Base-by-base conservation (phyloP, 2,329 filamentous ascomycete genomes). In the Talaromyces rugulosus region DNA sequence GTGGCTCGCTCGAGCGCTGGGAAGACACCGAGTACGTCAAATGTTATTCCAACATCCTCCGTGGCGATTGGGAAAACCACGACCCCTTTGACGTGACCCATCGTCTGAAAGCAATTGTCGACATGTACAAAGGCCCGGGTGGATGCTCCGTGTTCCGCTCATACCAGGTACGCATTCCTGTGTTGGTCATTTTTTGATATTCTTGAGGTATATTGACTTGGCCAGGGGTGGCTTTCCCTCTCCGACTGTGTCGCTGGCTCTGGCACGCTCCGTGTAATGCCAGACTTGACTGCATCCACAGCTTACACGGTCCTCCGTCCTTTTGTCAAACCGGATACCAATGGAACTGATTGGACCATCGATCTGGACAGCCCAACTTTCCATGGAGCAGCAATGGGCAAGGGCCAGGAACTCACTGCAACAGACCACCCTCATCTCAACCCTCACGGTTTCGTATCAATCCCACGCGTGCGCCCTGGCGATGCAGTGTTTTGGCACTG, bases 181-280 rank as follows among this genome's bases (percentile, higher is more conserved):
- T 28, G 18, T 16, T 44, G 30, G 18, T 11, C 5, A 55, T 33
- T n/a, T 33, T 12, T n/a, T 8, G n/a, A 55, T 23, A 16, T 51
- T 51, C 27, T 27, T 28, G 44, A 27, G 44, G 27, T 2, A 5
- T 28, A 23, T 51, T 51, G 18, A 51, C 18, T 51, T 5, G 79
- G 75, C 64, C 76, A 79, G 64, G 78, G 77, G 36, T 80, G 77
- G 78, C 80, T 77, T 3, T 78, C 76, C 2, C 68, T 79, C 18
- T 79, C 76, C 0, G 67, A 66, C 5, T 71, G 75, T 1, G 72
- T 66, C 1, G 65, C 72, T 2, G 63, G 68, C 6, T 73, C 78
- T 62, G 78, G 78, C 11, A 77, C 71, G 2, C 63, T 81, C 31
- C 66, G 79, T 63, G 60, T 81, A 5, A 78, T 76, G 59, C 78